phyloP scores from a whole-genome alignment of 495 filamentous ascomycete genomes.

The Copromyces sp. region DNA sequence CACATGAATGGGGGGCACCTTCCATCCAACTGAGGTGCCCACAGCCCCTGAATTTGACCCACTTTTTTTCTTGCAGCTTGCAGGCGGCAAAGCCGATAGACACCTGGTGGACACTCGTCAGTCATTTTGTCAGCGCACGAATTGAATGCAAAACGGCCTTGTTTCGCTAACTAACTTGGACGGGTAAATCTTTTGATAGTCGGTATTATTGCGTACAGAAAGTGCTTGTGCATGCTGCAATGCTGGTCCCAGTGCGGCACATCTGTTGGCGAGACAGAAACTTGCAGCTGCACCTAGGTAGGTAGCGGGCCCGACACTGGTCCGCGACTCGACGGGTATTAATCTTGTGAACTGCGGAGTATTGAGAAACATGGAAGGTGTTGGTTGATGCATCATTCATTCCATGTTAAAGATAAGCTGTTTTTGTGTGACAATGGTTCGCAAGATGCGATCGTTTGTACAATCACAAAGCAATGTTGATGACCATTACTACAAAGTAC shows the following conservation, averaged over 20 bases:
- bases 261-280: neutral
- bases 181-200: rapidly evolving
- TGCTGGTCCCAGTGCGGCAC: neutral
- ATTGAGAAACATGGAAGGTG: too few species aligned
- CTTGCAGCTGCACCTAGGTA: neutral
- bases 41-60: neutral
- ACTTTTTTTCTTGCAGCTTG: neutral
- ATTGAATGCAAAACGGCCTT: neutral
- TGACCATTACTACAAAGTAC: neutral
- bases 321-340: too few species aligned
- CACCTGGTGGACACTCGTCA: neutral
- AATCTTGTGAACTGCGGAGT: too few species aligned
- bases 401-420: too few species aligned
- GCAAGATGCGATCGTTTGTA: too few species aligned
- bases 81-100: neutral
- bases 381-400: too few species aligned
- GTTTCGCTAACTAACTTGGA: neutral
- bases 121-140: rapidly evolving
- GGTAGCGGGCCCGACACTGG: neutral
- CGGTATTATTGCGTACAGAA: neutral
- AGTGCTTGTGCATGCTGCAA: neutral
- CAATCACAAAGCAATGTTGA: neutral
- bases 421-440: too few species aligned
- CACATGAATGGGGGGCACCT: neutral
- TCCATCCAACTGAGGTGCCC: neutral